phyloP scores from a whole-genome alignment of 78 protist species.

The Andalucia godoyi region DNA sequence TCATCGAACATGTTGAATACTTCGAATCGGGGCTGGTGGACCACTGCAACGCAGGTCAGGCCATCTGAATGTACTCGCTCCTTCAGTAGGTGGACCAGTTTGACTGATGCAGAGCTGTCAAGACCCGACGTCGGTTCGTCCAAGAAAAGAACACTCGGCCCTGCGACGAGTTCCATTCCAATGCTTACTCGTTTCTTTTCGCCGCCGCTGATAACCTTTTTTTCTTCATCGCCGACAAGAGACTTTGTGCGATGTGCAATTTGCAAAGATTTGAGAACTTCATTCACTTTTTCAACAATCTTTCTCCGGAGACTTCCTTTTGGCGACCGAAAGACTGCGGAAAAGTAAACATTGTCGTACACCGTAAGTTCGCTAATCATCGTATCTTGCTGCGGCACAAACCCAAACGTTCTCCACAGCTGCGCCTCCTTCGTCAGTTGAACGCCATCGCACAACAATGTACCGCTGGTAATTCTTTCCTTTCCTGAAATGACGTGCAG shows the following conservation, averaged over 20 bases:
- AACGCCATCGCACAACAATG: too few species aligned
- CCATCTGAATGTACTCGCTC: slow-evolving; percentile 2
- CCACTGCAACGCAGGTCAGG: slow-evolving; percentile 8
- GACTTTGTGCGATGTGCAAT: too few species aligned
- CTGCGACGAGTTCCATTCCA: slow-evolving; percentile 34
- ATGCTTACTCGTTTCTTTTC: slow-evolving; percentile 50
- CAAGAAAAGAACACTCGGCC: slow-evolving; percentile 27
- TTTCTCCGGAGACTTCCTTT: too few species aligned
- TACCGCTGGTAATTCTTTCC: too few species aligned
- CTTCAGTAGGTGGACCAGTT: not conserved
- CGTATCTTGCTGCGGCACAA: too few species aligned
- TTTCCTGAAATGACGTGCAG: not conserved
- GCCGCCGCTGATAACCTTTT: slow-evolving; percentile 61
- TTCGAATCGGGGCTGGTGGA: slow-evolving; percentile 2
- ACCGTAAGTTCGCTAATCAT: too few species aligned
- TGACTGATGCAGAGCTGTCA: slow-evolving; percentile 14
- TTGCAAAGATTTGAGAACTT: too few species aligned
- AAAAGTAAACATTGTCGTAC: too few species aligned
- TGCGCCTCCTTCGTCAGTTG: too few species aligned
- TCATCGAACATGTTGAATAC: slow-evolving; percentile 10
- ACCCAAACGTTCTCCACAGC: too few species aligned
- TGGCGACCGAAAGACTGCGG: too few species aligned
- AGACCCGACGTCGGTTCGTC: slow-evolving; percentile 56
- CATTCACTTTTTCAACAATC: too few species aligned
- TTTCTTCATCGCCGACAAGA: not conserved